These are phyloP conservation scores for Saccharomycopsis sp. DNA, from an alignment of 805 yeast genomes.

Conservation along the genomic window DNA sequence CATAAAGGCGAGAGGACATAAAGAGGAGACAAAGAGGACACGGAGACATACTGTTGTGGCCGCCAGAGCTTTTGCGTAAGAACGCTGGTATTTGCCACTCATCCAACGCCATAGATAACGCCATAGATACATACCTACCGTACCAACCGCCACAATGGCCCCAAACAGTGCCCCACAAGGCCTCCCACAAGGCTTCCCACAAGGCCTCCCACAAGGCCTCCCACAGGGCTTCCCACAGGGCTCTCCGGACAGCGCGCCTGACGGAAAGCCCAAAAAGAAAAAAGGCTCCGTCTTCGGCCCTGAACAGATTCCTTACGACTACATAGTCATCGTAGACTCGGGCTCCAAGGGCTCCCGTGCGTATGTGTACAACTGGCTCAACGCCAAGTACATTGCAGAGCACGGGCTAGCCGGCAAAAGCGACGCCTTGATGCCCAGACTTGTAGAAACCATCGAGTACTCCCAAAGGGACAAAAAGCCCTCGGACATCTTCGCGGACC, in stretches of 20 bases:
- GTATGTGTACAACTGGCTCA: slow-evolving; percentile 42
- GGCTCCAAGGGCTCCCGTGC: slow-evolving; percentile 64
- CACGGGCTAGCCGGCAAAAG: slow-evolving; percentile 4
- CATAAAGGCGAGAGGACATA: too few relatives aligned
- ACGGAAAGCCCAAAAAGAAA: neutral
- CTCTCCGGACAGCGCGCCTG: neutral
- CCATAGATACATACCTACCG: too few relatives aligned
- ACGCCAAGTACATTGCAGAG: slow-evolving; percentile 13
- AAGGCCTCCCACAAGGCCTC: too few relatives aligned
- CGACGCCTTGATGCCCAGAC: slow-evolving; percentile 7
- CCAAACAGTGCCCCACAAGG: too few relatives aligned
- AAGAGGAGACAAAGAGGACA: too few relatives aligned
- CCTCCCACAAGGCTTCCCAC: too few relatives aligned
- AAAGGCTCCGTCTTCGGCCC: slow-evolving; percentile 34
- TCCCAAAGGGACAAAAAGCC: slow-evolving; percentile 18
- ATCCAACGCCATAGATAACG: too few relatives aligned
- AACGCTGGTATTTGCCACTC: too few relatives aligned
- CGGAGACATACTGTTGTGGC: too few relatives aligned
- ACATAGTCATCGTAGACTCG: slow-evolving; percentile 55
- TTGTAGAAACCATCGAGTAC: slow-evolving; percentile 19
- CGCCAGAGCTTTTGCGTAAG: too few relatives aligned
- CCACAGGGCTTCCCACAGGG: neutral
- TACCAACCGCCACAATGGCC: too few relatives aligned
- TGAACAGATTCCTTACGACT: slow-evolving; percentile 48
- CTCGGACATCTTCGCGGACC: slow-evolving; percentile 5